phyloP scores from a whole-genome alignment of 768 basidiomycete genomes.

The Mycena rebaudengoi region DNA sequence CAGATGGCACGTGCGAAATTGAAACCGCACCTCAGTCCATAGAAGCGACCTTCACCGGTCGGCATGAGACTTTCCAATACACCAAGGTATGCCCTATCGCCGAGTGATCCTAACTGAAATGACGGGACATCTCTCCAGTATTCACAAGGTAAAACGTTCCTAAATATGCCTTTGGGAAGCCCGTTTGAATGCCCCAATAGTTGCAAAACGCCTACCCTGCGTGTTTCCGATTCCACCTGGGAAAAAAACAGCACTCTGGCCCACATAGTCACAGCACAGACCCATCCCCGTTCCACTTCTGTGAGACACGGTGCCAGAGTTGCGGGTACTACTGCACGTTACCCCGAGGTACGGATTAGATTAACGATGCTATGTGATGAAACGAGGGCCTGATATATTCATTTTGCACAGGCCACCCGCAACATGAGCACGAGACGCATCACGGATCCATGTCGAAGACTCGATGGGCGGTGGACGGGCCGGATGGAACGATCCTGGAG shows the following conservation, averaged over 20 bases:
- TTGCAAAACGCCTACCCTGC: constrained; percentile 60
- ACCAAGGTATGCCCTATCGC: constrained; percentile 57
- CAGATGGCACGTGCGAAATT: constrained; percentile 64
- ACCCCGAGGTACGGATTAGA: constrained; percentile 53
- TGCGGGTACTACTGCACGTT: constrained; percentile 69
- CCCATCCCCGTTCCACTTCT: constrained; percentile 58
- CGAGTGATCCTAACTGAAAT: background rate
- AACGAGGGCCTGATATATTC: background rate
- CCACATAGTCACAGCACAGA: constrained; percentile 58
- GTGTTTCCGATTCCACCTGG: constrained; percentile 55
- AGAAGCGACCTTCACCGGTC: constrained; percentile 68
- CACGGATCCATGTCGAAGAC: constrained; percentile 72
- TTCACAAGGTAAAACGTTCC: constrained; percentile 57
- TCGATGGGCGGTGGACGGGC: constrained; percentile 64
- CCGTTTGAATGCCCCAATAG: constrained; percentile 34
- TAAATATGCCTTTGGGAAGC: background rate
- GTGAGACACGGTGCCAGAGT: constrained; percentile 59
- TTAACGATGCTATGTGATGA: background rate
- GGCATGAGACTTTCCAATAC: constrained; percentile 68
- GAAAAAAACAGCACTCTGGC: constrained; percentile 51
- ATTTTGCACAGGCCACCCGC: constrained; percentile 55
- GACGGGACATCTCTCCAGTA: constrained; percentile 46
- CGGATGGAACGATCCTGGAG: constrained; percentile 58
- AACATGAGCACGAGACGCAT: constrained; percentile 67
- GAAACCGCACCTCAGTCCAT: constrained; percentile 66